phyloP scores from a whole-genome alignment of 257 asterid genomes.

The Capsicum chinense region DNA sequence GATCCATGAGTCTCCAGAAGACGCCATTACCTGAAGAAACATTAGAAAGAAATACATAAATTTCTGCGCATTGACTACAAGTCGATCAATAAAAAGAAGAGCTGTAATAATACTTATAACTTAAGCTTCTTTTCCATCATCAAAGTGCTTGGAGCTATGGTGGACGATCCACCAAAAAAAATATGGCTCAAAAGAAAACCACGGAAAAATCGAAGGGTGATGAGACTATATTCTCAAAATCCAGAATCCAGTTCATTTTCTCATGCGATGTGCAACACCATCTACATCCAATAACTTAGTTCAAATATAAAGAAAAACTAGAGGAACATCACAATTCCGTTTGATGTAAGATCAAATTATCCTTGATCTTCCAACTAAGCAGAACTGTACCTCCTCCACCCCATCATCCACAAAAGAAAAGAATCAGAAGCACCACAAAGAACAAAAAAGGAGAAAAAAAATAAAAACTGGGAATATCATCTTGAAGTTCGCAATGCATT shows the following conservation, averaged over 20 bases:
- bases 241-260: not conserved
- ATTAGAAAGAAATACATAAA: not conserved
- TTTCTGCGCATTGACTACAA: not conserved
- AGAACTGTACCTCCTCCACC: not conserved
- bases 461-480: not conserved
- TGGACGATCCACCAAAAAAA: not conserved
- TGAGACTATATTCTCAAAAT: not conserved
- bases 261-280: constrained; percentile 3
- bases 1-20: constrained; percentile 83
- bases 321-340: constrained; percentile 6
- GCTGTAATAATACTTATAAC: not conserved
- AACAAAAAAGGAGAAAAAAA: not conserved
- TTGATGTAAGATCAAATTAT: not conserved
- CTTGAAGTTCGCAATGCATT: not conserved
- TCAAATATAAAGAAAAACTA: not conserved
- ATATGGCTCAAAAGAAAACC: not conserved
- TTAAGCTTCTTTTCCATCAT: constrained; percentile 3
- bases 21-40: constrained; percentile 63
- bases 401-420: not conserved
- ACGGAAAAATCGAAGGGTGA: not conserved
- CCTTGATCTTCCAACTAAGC: constrained; percentile 17
- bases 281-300: not conserved
- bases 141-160: constrained; percentile 1
- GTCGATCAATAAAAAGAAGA: not conserved
- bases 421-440: not conserved